These are phyloP conservation scores for Didymella exigua DNA, from an alignment of 2,329 filamentous ascomycete species.

Conservation along the genomic window DNA sequence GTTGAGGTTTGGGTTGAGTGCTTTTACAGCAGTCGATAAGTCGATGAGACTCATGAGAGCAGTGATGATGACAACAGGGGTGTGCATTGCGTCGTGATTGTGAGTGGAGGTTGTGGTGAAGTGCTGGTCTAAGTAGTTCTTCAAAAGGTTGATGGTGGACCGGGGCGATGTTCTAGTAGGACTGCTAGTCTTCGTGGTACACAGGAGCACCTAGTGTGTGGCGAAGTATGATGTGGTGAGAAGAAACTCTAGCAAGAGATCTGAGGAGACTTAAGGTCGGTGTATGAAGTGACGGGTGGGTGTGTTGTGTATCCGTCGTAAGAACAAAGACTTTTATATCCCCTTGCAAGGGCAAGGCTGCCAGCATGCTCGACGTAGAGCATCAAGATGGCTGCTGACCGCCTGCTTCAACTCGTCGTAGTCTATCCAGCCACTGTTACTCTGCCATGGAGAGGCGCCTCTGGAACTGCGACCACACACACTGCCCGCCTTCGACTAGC, in stretches of 20 bases:
- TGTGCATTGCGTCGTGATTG: conserved; percentile 3
- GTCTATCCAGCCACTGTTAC: conserved; percentile 38
- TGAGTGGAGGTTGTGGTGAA: neutral
- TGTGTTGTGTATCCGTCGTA: conserved; percentile 1
- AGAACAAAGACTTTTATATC: conserved; percentile 23
- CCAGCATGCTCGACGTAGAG: conserved; percentile 6
- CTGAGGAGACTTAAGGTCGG: neutral
- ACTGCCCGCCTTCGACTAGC: conserved; percentile 3
- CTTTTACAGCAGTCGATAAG: conserved; percentile 49
- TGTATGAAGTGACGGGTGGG: neutral
- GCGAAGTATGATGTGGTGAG: neutral
- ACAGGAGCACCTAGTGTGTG: conserved; percentile 1
- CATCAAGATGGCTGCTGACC: conserved; percentile 28
- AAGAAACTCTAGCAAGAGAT: neutral
- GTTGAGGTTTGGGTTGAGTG: conserved; percentile 50
- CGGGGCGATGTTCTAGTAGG: conserved; percentile 4
- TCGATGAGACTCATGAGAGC: conserved; percentile 21
- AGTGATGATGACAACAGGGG: conserved; percentile 12
- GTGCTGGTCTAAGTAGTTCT: neutral
- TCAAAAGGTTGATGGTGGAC: neutral
- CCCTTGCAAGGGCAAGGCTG: conserved; percentile 13
- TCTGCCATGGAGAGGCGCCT: conserved; percentile 24
- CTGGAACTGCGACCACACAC: conserved; percentile 18
- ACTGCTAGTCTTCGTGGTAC: conserved; percentile 1
- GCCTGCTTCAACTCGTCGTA: conserved; percentile 22